Conservation (phyloP, 83 land plant genomes). For the Picea engelmannii region DNA sequence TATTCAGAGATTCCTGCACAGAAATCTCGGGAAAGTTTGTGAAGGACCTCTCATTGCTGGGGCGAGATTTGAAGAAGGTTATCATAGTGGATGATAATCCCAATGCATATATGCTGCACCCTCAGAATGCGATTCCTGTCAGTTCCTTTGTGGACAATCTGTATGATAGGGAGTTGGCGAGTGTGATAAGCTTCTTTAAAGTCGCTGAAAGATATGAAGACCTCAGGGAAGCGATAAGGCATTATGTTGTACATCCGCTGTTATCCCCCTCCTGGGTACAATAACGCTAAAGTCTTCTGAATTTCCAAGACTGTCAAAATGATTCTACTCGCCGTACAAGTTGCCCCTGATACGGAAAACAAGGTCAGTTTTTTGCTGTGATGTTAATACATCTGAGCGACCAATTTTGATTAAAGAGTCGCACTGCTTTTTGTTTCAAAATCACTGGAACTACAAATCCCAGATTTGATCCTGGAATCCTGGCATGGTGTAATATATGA, state of each 20-base stretch:
- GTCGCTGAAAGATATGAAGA: slow-evolving; percentile 37
- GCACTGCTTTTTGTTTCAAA: no score
- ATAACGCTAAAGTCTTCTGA: no score
- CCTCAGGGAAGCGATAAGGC: slow-evolving; percentile 45
- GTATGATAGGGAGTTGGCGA: slow-evolving; percentile 53
- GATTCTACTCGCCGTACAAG: no score
- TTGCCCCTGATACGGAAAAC: no score
- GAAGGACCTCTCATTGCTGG: slow-evolving; percentile 65
- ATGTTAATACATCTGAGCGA: no score
- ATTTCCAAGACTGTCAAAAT: no score
- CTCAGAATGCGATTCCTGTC: slow-evolving; percentile 82
- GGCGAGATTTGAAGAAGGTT: slow-evolving; percentile 52
- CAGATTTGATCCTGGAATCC: no score
- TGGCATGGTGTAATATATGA: no score
- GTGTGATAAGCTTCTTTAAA: slow-evolving; percentile 41
- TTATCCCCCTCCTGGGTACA: background rate
- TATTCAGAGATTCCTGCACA: slow-evolving; percentile 82
- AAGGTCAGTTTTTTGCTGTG: no score
- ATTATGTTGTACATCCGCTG: slow-evolving; percentile 9
- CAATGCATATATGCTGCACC: slow-evolving; percentile 66
- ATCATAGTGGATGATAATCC: slow-evolving; percentile 88
- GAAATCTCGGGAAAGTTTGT: slow-evolving; percentile 56
- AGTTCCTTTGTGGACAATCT: slow-evolving; percentile 66
- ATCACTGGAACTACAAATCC: no score
- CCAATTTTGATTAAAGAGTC: no score